phyloP scores from a whole-genome alignment of 768 basidiomycete genomes.

The Plicaturopsis crispa region DNA sequence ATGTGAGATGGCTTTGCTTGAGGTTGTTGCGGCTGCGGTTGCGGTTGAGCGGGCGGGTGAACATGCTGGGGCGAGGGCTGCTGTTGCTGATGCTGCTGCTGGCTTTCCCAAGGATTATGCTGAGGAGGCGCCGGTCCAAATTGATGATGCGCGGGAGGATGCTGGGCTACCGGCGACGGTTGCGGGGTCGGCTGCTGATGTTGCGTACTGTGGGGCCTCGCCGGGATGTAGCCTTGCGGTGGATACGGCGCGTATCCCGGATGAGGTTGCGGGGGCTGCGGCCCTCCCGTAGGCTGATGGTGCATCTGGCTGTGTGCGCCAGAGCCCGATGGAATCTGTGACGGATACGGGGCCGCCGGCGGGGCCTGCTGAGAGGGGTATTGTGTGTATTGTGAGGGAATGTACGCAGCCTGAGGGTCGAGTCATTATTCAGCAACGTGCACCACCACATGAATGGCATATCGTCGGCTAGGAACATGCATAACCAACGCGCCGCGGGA shows the following conservation, averaged over 20 bases:
- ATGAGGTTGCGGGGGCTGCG: not conserved
- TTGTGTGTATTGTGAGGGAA: constrained; percentile 10
- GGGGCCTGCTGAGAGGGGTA: constrained; percentile 17
- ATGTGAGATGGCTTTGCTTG: constrained; percentile 10
- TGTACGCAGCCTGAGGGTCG: not conserved
- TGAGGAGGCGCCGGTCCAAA: constrained; percentile 11
- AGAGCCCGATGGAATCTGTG: constrained; percentile 9
- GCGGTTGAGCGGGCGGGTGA: constrained; percentile 10
- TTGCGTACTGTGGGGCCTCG: constrained; percentile 4
- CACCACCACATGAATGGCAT: too few species aligned
- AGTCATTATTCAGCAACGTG: constrained; percentile 10
- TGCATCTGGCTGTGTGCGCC: constrained; percentile 11
- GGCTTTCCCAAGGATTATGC: constrained; percentile 5
- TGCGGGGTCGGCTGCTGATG: constrained; percentile 12
- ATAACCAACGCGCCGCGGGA: too few species aligned
- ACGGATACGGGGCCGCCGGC: constrained; percentile 5
- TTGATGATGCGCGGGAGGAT: constrained; percentile 6
- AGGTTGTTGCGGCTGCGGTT: constrained; percentile 11
- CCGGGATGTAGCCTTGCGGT: constrained; percentile 5
- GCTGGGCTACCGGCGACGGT: constrained; percentile 3
- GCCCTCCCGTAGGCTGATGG: constrained; percentile 4
- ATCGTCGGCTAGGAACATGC: too few species aligned
- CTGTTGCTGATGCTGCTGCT: not conserved
- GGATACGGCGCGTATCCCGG: constrained; percentile 1
- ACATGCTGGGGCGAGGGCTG: constrained; percentile 5